phyloP scores from a whole-genome alignment of 176 grass and related monocot genomes.

The Poa pratensis region DNA sequence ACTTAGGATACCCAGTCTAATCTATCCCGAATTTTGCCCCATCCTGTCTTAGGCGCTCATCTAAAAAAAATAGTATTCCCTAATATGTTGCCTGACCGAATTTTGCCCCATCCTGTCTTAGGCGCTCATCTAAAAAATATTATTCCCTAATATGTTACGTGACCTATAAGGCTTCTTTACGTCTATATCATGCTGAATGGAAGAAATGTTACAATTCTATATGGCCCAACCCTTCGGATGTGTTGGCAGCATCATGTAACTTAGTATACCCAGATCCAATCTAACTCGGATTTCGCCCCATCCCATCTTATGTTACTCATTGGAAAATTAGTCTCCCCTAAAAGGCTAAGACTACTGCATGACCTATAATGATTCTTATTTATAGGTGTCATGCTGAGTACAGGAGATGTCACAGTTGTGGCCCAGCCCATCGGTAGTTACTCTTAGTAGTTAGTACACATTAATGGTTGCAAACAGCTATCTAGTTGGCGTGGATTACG shows the following conservation, averaged over 20 bases:
- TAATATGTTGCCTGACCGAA: neutral
- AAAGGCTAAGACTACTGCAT: neutral
- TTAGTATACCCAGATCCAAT: conserved; percentile 1
- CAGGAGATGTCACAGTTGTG: neutral
- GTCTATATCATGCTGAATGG: neutral
- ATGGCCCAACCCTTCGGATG: neutral
- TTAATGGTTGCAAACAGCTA: neutral
- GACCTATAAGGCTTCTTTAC: neutral
- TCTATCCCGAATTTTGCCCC: neutral
- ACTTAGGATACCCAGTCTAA: neutral
- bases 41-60: neutral
- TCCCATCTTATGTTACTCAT: neutral
- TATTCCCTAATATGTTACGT: neutral
- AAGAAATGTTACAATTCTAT: neutral
- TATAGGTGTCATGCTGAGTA: conserved; percentile 15
- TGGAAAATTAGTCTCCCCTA: neutral
- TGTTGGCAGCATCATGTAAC: neutral
- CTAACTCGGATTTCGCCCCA: neutral
- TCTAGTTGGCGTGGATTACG: neutral
- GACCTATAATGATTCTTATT: conserved; percentile 10
- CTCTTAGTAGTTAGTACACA: conserved; percentile 15
- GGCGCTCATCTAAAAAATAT: neutral
- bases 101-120: neutral
- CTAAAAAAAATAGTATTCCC: neutral
- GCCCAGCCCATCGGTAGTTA: neutral